These are phyloP conservation scores for Blattamonas nauphoetae DNA, from an alignment of 78 protist genomes.

Conservation along the genomic window DNA sequence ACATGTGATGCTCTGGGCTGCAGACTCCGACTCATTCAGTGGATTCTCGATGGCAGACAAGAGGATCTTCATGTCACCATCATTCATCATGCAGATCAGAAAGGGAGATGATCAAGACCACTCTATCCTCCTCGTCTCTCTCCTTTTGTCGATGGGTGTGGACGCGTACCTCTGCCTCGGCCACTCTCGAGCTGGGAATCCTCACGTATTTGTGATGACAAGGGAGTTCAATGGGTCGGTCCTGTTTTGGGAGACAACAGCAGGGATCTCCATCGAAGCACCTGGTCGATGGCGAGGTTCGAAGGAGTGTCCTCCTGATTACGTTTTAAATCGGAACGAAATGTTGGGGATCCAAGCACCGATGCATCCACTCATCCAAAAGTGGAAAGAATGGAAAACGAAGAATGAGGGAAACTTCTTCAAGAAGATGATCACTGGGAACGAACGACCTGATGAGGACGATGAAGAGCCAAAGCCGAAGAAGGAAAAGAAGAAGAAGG, in stretches of 20 bases:
- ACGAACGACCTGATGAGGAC: neutral
- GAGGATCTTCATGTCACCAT: conserved; percentile 13
- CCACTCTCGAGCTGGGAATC: neutral
- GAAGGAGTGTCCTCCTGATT: neutral
- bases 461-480: neutral
- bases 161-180: conserved; percentile 24
- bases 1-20: conserved; percentile 14
- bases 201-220: conserved; percentile 16
- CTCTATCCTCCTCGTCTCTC: conserved; percentile 10
- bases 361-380: neutral
- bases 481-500: neutral
- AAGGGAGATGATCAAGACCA: conserved; percentile 41
- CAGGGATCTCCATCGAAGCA: neutral
- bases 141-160: neutral
- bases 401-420: neutral
- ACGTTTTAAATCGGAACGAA: neutral
- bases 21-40: conserved; percentile 3
- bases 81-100: conserved; percentile 9
- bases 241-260: conserved; percentile 8
- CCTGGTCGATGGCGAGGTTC: neutral
- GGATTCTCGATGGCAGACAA: neutral
- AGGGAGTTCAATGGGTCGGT: conserved; percentile 11
- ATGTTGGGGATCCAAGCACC: neutral
- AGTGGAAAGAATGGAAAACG: neutral
- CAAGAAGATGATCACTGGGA: neutral